phyloP scores from a whole-genome alignment of 2,329 filamentous ascomycete genomes.

The Aspergillus pseudoviridinutans region DNA sequence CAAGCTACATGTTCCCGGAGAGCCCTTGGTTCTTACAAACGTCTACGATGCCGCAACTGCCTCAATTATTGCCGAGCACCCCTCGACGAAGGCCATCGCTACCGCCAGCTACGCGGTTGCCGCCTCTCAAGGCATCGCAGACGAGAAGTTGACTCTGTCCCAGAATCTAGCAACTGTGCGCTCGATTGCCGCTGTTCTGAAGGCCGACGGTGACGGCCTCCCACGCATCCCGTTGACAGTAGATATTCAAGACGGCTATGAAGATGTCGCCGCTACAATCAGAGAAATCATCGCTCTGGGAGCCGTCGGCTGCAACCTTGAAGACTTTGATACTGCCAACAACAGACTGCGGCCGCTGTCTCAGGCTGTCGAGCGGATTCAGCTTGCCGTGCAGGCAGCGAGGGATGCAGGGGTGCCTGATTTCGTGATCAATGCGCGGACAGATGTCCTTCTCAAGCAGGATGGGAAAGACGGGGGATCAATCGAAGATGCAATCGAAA shows the following conservation, averaged over 20 bases:
- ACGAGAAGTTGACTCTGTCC: slow-evolving; percentile 49
- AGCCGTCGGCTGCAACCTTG: slow-evolving; percentile 57
- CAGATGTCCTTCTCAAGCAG: slow-evolving; percentile 47
- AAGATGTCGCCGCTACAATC: slow-evolving; percentile 39
- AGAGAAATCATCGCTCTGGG: slow-evolving; percentile 47
- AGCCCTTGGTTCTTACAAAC: slow-evolving; percentile 54
- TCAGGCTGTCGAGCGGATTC: slow-evolving; percentile 49
- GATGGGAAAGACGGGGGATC: slow-evolving; percentile 18
- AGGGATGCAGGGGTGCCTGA: slow-evolving; percentile 48
- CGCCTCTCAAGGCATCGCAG: slow-evolving; percentile 41
- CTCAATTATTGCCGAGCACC: slow-evolving; percentile 38
- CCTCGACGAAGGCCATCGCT: slow-evolving; percentile 41
- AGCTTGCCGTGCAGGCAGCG: slow-evolving; percentile 28
- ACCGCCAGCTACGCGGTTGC: slow-evolving; percentile 53
- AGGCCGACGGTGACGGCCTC: slow-evolving; percentile 30
- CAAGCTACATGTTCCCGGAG: slow-evolving; percentile 49
- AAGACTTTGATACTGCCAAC: slow-evolving; percentile 46
- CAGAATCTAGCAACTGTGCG: slow-evolving; percentile 49
- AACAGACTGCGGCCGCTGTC: slow-evolving; percentile 38
- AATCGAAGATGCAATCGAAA: slow-evolving; percentile 48
- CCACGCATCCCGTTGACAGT: slow-evolving; percentile 42
- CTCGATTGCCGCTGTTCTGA: slow-evolving; percentile 44
- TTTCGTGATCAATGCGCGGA: slow-evolving; percentile 57
- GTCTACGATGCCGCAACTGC: slow-evolving; percentile 54
- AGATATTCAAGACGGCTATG: slow-evolving; percentile 61